Evolutionary conservation across 2,329 filamentous ascomycete species (phyloP).

Genomic region (Parastagonospora avenae): DNA sequence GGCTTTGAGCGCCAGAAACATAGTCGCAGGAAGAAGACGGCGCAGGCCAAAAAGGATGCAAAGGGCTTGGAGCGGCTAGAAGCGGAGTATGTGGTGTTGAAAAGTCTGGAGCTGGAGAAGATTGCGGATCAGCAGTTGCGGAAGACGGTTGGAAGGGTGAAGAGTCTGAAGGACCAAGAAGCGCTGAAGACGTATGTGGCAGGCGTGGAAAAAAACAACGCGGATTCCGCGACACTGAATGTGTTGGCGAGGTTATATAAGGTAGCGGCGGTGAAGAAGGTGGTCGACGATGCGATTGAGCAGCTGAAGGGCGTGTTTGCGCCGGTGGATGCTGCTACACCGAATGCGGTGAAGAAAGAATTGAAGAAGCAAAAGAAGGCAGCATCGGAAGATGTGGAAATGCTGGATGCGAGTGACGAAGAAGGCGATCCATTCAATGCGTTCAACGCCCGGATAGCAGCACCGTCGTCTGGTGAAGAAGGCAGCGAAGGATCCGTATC

Average conservation of each 20-base stretch:
- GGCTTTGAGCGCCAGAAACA: slow-evolving; percentile 80
- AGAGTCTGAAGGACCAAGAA: slow-evolving; percentile 59
- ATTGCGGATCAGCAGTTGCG: slow-evolving; percentile 61
- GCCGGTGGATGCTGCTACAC: slow-evolving; percentile 8
- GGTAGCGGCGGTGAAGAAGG: slow-evolving; percentile 62
- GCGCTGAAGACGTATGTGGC: slow-evolving; percentile 50
- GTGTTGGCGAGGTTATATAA: slow-evolving; percentile 65
- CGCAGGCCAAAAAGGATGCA: slow-evolving; percentile 52
- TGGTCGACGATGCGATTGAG: slow-evolving; percentile 53
- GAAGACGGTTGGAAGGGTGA: slow-evolving; percentile 62
- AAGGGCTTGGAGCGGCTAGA: slow-evolving; percentile 64
- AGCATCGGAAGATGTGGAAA: slow-evolving; percentile 21
- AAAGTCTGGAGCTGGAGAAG: slow-evolving; percentile 58
- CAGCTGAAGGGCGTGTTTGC: slow-evolving; percentile 49
- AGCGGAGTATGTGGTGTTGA: slow-evolving; percentile 64
- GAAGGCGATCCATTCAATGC: slow-evolving; percentile 39
- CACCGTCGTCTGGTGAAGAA: slow-evolving; percentile 42
- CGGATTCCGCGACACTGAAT: slow-evolving; percentile 58
- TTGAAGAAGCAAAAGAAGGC: slow-evolving; percentile 23
- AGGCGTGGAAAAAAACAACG: slow-evolving; percentile 45
- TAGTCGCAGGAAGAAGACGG: slow-evolving; percentile 64
- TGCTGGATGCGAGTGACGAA: slow-evolving; percentile 34
- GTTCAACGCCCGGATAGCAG: slow-evolving; percentile 48
- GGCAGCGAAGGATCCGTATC: slow-evolving; percentile 36
- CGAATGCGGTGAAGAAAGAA: slow-evolving; percentile 12